Base-by-base conservation (phyloP, 2,329 filamentous ascomycete species). In the Coccinonectria pachysandricola region DNA sequence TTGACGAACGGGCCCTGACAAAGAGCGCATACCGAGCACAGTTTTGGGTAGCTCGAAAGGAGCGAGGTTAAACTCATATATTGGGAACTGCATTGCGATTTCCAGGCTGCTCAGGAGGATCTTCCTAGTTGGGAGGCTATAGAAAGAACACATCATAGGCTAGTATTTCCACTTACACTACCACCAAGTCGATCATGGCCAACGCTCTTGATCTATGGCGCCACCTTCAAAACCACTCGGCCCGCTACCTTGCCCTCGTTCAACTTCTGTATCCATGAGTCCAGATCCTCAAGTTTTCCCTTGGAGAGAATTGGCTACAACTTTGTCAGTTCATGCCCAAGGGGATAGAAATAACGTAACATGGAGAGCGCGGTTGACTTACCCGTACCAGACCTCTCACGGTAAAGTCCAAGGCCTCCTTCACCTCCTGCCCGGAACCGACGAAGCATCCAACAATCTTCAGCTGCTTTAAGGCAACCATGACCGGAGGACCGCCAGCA, bases 21-120 rank as follows among this genome's bases (percentile, higher is more conserved):
- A 61, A 53, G 32, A 71, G 68, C 45, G 64, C 62, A 3, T 74
- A 72, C 34, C 50, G 59, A 27, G 67, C 65, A 13, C 68, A 73
- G 42, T 63, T 60, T 16, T 75, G 68, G 70, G 53, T 66, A 4
- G 68, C 63, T 3, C 40, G 32, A 18, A 45, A 45, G 28, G 17
- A n/a, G n/a, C n/a, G n/a, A n/a, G n/a, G n/a, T n/a, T n/a, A n/a
- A n/a, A n/a, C n/a, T n/a, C n/a, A n/a, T n/a, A n/a, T n/a, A n/a
- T n/a, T n/a, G n/a, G n/a, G n/a, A n/a, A n/a, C n/a, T n/a, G n/a
- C n/a, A n/a, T n/a, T n/a, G n/a, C n/a, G n/a, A n/a, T n/a, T n/a
- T n/a, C n/a, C n/a, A n/a, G n/a, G n/a, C n/a, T n/a, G n/a, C n/a
- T n/a, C n/a, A n/a, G n/a, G n/a, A n/a, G n/a, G n/a, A n/a, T n/a